Evolutionary conservation across 441 rosid species (phyloP).

Genomic region (Eutrema salsugineum): DNA sequence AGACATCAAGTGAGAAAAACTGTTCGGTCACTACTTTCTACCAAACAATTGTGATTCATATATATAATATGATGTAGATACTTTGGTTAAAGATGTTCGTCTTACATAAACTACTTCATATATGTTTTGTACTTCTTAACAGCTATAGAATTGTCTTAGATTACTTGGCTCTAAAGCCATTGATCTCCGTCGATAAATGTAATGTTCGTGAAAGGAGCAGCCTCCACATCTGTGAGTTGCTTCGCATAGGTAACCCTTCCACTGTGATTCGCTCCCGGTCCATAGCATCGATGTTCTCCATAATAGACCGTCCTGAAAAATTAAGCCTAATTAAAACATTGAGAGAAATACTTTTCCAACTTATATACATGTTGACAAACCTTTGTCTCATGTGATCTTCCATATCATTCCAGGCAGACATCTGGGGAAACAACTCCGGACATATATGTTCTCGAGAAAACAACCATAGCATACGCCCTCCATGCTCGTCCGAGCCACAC

Average conservation of each 20-base stretch:
- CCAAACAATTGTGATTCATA: too few species aligned
- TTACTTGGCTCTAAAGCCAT: background rate
- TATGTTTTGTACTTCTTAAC: too few species aligned
- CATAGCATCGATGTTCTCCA: background rate
- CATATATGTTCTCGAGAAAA: conserved; percentile 21
- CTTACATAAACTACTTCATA: too few species aligned
- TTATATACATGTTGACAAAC: too few species aligned
- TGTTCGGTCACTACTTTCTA: too few species aligned
- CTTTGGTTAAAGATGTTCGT: too few species aligned
- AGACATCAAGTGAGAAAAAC: too few species aligned
- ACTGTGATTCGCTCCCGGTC: background rate
- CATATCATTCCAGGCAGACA: conserved; percentile 79
- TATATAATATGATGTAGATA: too few species aligned
- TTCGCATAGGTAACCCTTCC: background rate
- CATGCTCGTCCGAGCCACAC: conserved; percentile 74
- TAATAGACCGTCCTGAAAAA: background rate
- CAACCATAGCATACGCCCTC: conserved; percentile 52
- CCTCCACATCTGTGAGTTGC: background rate
- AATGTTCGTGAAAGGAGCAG: background rate
- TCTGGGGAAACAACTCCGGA: conserved; percentile 41
- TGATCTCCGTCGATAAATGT: background rate
- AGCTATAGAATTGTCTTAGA: too few species aligned
- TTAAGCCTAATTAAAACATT: background rate
- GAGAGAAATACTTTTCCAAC: too few species aligned
- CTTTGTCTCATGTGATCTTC: conserved; percentile 38